Percentiles rank a stretch among this genome's conserved stretches.
Evolutionary conservation across 306 rosid genomes (phyloP).

Genomic region (Glycyrrhiza uralensis): DNA sequence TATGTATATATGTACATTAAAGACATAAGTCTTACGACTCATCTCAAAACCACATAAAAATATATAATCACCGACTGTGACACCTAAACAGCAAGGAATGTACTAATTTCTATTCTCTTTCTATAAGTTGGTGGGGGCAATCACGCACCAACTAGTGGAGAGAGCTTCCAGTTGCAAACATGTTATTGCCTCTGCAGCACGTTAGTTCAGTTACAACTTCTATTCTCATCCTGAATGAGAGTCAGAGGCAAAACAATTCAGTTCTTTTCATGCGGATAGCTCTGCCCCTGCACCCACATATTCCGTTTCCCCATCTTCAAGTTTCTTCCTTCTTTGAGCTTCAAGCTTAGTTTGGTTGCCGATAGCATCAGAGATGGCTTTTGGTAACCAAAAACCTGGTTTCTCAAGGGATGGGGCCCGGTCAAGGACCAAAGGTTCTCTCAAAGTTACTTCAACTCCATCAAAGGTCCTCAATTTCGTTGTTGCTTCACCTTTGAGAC

Average conservation of each 20-base stretch:
- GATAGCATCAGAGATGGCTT: conserved; percentile 68
- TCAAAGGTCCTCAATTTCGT: conserved; percentile 61
- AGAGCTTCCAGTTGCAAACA: conserved; percentile 12
- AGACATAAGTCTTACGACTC: not conserved
- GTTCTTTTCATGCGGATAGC: conserved; percentile 38
- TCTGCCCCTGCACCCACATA: conserved; percentile 33
- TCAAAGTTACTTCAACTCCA: conserved; percentile 68
- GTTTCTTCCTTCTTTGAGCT: conserved; percentile 54
- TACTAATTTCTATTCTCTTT: not conserved
- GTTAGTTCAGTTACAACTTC: conserved; percentile 13
- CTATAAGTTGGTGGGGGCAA: not conserved
- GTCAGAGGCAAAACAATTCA: conserved; percentile 5
- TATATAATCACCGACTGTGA: not conserved
- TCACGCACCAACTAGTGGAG: not conserved
- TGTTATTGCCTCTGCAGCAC: conserved; percentile 21
- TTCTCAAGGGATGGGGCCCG: conserved; percentile 72
- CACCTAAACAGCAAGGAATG: conserved; percentile 2
- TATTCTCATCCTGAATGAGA: conserved; percentile 14
- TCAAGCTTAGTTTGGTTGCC: conserved; percentile 64
- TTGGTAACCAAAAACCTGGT: conserved; percentile 88
- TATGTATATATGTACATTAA: conserved; percentile 1
- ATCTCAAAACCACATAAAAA: not conserved
- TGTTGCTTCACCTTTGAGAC: conserved; percentile 89
- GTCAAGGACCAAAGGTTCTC: conserved; percentile 89
- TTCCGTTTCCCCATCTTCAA: conserved; percentile 39